Percentiles rank a stretch among this genome's conserved stretches.
These are phyloP conservation scores for Mycothermus thermophilus DNA, from an alignment of 495 filamentous ascomycete species.

Conservation along the genomic window DNA sequence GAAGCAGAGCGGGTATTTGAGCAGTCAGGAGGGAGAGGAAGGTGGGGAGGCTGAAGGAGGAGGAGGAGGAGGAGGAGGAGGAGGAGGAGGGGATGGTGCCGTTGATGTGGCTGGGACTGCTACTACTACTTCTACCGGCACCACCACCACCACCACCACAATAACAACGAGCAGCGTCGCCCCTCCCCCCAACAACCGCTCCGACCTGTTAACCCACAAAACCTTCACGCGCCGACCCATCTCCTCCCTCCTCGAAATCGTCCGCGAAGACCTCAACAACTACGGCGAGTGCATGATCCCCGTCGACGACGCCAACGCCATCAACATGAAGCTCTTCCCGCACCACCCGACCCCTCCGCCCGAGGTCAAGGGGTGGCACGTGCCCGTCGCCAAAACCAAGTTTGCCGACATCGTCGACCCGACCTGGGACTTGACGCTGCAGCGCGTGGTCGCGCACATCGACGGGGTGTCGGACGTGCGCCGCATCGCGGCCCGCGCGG, in stretches of 20 bases:
- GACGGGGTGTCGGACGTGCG: constrained; percentile 81
- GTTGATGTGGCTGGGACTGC: too few relatives aligned
- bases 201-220: too few relatives aligned
- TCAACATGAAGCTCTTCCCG: constrained; percentile 93
- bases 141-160: too few relatives aligned
- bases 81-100: background rate
- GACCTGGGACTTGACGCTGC: constrained; percentile 85
- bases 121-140: too few relatives aligned
- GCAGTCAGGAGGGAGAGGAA: constrained; percentile 6
- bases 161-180: too few relatives aligned
- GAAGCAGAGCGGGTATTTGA: constrained; percentile 68
- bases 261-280: constrained; percentile 91
- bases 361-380: constrained; percentile 68
- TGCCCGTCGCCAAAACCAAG: constrained; percentile 77
- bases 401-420: constrained; percentile 57
- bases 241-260: constrained; percentile 71
- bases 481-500: constrained; percentile 67
- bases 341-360: constrained; percentile 69
- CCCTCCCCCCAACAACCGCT: too few relatives aligned
- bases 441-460: constrained; percentile 67
- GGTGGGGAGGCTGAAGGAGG: constrained; percentile 3
- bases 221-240: constrained; percentile 48
- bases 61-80: background rate
- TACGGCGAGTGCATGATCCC: constrained; percentile 98
- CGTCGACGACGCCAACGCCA: constrained; percentile 83